Percentiles rank a stretch among this genome's conserved stretches.
Evolutionary conservation across 257 asterid species (phyloP).

Genomic region (Buddleja alternifolia): DNA sequence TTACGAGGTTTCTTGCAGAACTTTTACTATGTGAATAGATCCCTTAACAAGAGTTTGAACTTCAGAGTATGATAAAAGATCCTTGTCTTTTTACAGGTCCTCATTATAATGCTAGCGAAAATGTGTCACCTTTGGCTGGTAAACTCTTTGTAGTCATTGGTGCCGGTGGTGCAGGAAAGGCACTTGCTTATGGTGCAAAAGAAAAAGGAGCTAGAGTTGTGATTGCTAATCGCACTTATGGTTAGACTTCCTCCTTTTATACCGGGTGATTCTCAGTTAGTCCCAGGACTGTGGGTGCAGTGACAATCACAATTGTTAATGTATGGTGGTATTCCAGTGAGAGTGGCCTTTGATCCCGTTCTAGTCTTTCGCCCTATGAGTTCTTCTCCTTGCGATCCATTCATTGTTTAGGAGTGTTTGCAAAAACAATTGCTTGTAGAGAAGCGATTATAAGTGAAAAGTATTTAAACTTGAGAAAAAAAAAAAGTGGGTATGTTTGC

Average conservation of each 20-base stretch:
- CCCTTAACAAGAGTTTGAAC: constrained; percentile 16
- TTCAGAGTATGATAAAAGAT: constrained; percentile 8
- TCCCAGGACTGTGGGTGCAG: no score
- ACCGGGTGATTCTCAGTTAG: no score
- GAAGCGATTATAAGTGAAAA: no score
- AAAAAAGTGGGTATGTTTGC: no score
- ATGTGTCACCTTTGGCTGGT: constrained; percentile 71
- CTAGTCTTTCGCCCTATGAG: no score
- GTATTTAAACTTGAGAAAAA: no score
- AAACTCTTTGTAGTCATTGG: constrained; percentile 87
- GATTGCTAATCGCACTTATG: constrained; percentile 93
- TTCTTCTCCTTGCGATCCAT: no score
- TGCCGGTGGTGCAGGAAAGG: constrained; percentile 99
- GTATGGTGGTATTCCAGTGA: no score
- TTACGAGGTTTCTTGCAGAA: constrained; percentile 63
- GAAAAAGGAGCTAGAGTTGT: constrained; percentile 92
- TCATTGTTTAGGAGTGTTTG: no score
- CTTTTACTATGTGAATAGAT: constrained; percentile 22
- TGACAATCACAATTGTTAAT: no score
- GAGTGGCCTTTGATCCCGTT: no score
- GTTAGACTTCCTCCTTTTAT: constrained; percentile 43
- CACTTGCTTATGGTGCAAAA: constrained; percentile 96
- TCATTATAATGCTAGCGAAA: constrained; percentile 31
- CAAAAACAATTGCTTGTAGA: no score
- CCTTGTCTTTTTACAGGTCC: constrained; percentile 41